A percentile compares a stretch with the other conserved stretches of the same genome.
Evolutionary conservation across 75 land plant species (phyloP).

Genomic region (Selaginella tamariscina): DNA sequence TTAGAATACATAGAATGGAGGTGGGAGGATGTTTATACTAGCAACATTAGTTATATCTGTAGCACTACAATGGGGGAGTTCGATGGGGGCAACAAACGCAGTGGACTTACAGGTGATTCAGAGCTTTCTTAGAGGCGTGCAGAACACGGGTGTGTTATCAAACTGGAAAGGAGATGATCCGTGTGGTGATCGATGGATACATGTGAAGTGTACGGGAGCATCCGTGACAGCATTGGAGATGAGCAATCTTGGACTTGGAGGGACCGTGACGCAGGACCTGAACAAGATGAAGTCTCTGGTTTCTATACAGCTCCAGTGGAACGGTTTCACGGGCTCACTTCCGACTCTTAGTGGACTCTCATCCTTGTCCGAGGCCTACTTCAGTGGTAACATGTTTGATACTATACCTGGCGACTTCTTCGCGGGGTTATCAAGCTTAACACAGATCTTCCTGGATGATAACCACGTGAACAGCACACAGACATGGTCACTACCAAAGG

Average conservation of each 20-base stretch:
- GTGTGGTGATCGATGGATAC: not conserved
- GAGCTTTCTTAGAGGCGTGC: not conserved
- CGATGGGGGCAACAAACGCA: not conserved
- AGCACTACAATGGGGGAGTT: not conserved
- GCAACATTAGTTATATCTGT: too few relatives aligned
- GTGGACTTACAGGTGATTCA: not conserved
- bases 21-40: too few relatives aligned
- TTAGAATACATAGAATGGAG: too few relatives aligned
- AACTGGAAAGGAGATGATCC: not conserved
- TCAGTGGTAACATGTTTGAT: not conserved
- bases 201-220: not conserved
- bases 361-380: not conserved
- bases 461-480: not conserved
- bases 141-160: not conserved
- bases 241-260: not conserved
- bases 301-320: not conserved
- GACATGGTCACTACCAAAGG: not conserved
- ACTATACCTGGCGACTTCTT: constrained; percentile 8
- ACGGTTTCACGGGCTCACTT: constrained; percentile 7
- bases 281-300: not conserved
- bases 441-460: not conserved
- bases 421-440: not conserved
- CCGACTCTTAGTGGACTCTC: constrained; percentile 2
- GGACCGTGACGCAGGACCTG: constrained; percentile 1
- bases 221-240: not conserved